Conservation (phyloP, 129 eudicot genomes). For the Silybum marianum region DNA sequence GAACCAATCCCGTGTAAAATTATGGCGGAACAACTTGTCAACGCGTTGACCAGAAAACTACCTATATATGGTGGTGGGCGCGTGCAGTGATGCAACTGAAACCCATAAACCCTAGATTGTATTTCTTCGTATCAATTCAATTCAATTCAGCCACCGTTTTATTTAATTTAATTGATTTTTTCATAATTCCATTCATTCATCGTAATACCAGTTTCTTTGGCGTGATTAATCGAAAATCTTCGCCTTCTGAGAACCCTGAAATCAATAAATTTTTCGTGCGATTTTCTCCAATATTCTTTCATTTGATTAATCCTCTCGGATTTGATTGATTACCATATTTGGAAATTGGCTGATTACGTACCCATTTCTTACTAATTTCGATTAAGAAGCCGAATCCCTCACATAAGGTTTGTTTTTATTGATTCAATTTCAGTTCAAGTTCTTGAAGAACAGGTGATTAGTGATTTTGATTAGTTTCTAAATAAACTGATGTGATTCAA, state of each 20-base stretch:
- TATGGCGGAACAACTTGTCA: constrained; percentile 3
- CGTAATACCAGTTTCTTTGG: not conserved
- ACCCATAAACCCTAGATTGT: constrained; percentile 29
- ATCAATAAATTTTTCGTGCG: not conserved
- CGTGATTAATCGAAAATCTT: not conserved
- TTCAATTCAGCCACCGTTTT: constrained; percentile 22
- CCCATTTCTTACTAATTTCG: not conserved
- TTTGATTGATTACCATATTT: not conserved
- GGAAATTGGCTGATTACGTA: constrained; percentile 2
- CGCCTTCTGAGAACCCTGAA: not conserved
- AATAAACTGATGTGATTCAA: not conserved
- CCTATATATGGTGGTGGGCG: not conserved
- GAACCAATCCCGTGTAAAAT: not conserved
- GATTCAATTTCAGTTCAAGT: constrained; percentile 7
- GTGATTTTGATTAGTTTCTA: not conserved
- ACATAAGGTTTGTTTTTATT: constrained; percentile 18
- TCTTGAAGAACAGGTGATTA: not conserved
- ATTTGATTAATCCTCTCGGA: not conserved
- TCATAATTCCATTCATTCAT: not conserved
- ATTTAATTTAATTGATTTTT: not conserved
- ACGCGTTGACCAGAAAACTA: constrained; percentile 16
- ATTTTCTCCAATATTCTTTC: not conserved
- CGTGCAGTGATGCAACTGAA: not conserved
- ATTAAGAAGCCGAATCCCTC: constrained; percentile 21
- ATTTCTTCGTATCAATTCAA: not conserved